These are phyloP conservation scores for Tolypocladium sp. DNA, from an alignment of 2,329 filamentous ascomycete genomes.

Conservation along the genomic window DNA sequence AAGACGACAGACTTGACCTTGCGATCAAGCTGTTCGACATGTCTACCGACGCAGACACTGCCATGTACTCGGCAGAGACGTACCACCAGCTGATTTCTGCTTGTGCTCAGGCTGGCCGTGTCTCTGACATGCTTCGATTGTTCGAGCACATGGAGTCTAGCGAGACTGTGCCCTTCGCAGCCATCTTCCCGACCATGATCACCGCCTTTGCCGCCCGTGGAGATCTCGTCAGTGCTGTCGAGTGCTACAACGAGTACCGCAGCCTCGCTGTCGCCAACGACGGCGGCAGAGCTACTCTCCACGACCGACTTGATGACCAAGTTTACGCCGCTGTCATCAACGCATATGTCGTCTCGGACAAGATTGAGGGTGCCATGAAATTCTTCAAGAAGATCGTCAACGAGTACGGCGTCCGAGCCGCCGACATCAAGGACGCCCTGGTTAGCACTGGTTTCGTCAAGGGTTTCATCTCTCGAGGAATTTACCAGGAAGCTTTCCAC, in stretches of 20 bases:
- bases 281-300: slow-evolving; percentile 57
- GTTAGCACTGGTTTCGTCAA: slow-evolving; percentile 70
- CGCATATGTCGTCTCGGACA: slow-evolving; percentile 75
- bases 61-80: slow-evolving; percentile 67
- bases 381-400: slow-evolving; percentile 76
- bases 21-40: slow-evolving; percentile 80
- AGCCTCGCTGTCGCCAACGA: slow-evolving; percentile 79
- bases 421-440: slow-evolving; percentile 61
- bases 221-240: slow-evolving; percentile 79
- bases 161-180: slow-evolving; percentile 64
- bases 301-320: slow-evolving; percentile 67
- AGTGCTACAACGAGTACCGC: slow-evolving; percentile 94
- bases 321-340: slow-evolving; percentile 90
- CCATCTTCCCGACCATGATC: slow-evolving; percentile 89
- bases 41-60: slow-evolving; percentile 54
- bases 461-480: slow-evolving; percentile 60
- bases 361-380: slow-evolving; percentile 70
- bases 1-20: slow-evolving; percentile 79
- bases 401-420: slow-evolving; percentile 47
- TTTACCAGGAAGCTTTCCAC: slow-evolving; percentile 63
- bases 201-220: slow-evolving; percentile 77
- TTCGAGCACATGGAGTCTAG: slow-evolving; percentile 86
- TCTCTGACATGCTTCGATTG: slow-evolving; percentile 82
- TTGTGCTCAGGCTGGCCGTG: slow-evolving; percentile 71
- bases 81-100: slow-evolving; percentile 81